Evolutionary conservation across 2,329 filamentous ascomycete genomes (phyloP), one percentile per base, ranked within the genome.

Genomic region (Botryotinia convoluta): DNA sequence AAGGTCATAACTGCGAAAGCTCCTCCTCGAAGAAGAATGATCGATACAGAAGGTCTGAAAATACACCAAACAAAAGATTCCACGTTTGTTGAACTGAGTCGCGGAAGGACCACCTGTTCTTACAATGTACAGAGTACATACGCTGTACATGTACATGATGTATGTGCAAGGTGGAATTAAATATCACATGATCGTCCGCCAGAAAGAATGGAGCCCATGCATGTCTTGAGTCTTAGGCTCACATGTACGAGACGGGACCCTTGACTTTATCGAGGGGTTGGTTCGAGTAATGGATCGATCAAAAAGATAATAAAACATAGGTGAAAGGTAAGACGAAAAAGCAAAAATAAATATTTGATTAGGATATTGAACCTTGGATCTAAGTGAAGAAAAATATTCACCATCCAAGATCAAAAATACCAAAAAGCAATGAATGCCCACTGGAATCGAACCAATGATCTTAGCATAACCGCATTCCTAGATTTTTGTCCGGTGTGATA

Each of bases 401-500:
- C 10, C 26, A 54, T 26, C 10, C 2, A 26, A 16, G 12, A n/a
- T 51, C 4, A 16, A 61, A 14, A 61, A 35, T 12, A 2, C 9
- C 20, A 42, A 62, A 42, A 20, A 5, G 1, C 2, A 4, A 8
- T 3, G 7, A 1, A 3, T 62, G 60, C 60, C 60, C 60, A 62
- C 60, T 42, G 60, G 37, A 62, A 62, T 62, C 60, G 37, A 42
- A 62, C 60, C 60, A 62, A n/a, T 62, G 35, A 62, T 62, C 39
- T 63, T 42, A 63, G 37, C 61, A 63, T 63, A 7, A 6, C 61
- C 61, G 16, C 10, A 44, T 63, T 63, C 60, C 70, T 74, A 44
- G n/a, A n/a, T n/a, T n/a, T n/a, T n/a, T n/a, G n/a, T n/a, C n/a
- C n/a, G n/a, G n/a, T n/a, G n/a, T n/a, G n/a, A n/a, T n/a, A n/a